Evolutionary conservation across 441 rosid species (phyloP).

Genomic region (Aleurites moluccanus): DNA sequence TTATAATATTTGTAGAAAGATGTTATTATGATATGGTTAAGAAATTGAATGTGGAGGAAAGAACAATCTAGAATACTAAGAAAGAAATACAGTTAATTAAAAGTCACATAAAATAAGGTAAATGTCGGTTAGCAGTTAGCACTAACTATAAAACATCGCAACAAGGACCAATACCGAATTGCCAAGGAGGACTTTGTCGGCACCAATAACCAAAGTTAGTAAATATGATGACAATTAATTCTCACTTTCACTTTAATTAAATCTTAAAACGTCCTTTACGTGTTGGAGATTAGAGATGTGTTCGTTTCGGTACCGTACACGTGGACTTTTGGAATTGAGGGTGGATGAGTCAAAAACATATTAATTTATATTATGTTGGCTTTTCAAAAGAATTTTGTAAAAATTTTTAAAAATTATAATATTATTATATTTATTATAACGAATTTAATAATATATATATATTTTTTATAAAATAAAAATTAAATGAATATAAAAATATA

Average conservation of each 20-base stretch:
- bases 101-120: neutral
- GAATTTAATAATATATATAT: no score
- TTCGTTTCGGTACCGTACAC: neutral
- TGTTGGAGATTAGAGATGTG: neutral
- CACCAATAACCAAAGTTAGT: neutral
- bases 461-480: no score
- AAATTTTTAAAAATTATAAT: no score
- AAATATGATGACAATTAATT: neutral
- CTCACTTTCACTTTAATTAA: neutral
- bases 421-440: no score
- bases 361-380: no score
- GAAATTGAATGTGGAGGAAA: neutral
- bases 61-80: slow-evolving; percentile 20
- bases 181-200: slow-evolving; percentile 17
- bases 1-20: no score
- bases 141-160: slow-evolving; percentile 1
- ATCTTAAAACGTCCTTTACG: neutral
- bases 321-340: no score
- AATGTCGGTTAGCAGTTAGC: slow-evolving; percentile 37
- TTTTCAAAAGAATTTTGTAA: no score
- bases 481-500: no score
- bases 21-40: no score
- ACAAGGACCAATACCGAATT: neutral
- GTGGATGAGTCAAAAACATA: no score
- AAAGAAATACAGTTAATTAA: neutral